These are phyloP conservation scores for Scytalidium lignicola DNA, from an alignment of 2,329 filamentous ascomycete species.

Conservation along the genomic window DNA sequence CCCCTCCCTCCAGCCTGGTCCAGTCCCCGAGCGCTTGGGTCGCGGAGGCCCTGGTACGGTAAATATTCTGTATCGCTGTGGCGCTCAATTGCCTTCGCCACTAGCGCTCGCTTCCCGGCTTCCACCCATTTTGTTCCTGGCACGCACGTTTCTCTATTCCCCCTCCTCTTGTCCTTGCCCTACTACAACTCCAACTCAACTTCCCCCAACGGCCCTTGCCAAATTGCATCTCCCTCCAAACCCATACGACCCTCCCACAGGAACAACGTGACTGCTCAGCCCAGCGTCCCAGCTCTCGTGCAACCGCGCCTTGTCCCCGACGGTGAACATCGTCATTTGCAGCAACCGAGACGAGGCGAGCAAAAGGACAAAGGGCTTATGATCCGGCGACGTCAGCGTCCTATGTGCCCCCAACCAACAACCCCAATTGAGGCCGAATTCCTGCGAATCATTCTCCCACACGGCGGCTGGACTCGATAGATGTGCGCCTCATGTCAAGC, in stretches of 20 bases:
- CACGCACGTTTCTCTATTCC: not conserved
- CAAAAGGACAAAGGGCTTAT: not conserved
- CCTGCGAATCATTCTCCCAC: constrained; percentile 26
- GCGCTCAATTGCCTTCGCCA: not conserved
- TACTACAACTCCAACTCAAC: not conserved
- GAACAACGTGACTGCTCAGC: not conserved
- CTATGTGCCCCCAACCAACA: not conserved
- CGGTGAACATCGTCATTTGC: no score
- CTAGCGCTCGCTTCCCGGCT: not conserved
- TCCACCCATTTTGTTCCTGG: not conserved
- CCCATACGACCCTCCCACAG: not conserved
- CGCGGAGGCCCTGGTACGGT: no score
- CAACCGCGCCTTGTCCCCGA: no score
- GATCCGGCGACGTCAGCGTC: not conserved
- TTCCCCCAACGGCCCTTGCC: not conserved
- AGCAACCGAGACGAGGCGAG: no score
- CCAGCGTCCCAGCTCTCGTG: no score
- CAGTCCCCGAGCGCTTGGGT: no score
- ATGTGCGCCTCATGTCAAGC: constrained; percentile 31
- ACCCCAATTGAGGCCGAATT: constrained; percentile 20
- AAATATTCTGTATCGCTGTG: no score
- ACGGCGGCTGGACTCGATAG: constrained; percentile 26
- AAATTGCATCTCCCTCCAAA: not conserved
- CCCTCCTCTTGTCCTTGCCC: not conserved
- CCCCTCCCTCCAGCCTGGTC: no score